Evolutionary conservation across 257 asterid species (phyloP).

Genomic region (Solanum ossicruentum): DNA sequence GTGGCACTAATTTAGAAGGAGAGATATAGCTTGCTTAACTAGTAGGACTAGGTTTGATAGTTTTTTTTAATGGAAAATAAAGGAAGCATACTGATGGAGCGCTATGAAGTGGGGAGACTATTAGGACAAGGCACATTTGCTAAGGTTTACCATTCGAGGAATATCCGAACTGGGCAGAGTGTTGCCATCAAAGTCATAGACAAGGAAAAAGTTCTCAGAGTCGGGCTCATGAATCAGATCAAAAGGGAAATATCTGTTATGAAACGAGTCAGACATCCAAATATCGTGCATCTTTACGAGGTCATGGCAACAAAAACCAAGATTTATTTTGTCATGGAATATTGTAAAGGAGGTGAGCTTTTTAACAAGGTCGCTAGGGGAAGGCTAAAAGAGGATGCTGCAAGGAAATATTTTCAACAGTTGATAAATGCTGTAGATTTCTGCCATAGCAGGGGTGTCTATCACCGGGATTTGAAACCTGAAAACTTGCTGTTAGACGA

Average conservation of each 20-base stretch:
- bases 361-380: conserved; percentile 59
- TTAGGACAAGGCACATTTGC: conserved; percentile 86
- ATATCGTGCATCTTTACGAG: conserved; percentile 56
- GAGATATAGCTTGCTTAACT: not conserved
- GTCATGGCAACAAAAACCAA: conserved; percentile 85
- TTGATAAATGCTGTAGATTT: conserved; percentile 61
- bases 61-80: conserved; percentile 36
- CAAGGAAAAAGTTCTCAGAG: conserved; percentile 43
- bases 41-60: not conserved
- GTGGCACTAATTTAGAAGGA: not conserved
- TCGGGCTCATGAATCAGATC: conserved; percentile 51
- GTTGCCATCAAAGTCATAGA: conserved; percentile 75
- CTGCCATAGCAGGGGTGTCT: conserved; percentile 80
- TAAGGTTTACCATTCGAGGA: conserved; percentile 54
- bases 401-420: conserved; percentile 52
- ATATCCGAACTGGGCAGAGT: conserved; percentile 44
- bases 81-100: conserved; percentile 39
- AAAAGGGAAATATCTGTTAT: conserved; percentile 64
- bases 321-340: conserved; percentile 70
- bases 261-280: conserved; percentile 62
- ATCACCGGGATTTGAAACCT: conserved; percentile 75
- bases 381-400: conserved; percentile 46
- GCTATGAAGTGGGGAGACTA: conserved; percentile 64
- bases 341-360: conserved; percentile 78
- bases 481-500: conserved; percentile 71